phyloP scores from a whole-genome alignment of 306 rosid species.

The Corylus americana region DNA sequence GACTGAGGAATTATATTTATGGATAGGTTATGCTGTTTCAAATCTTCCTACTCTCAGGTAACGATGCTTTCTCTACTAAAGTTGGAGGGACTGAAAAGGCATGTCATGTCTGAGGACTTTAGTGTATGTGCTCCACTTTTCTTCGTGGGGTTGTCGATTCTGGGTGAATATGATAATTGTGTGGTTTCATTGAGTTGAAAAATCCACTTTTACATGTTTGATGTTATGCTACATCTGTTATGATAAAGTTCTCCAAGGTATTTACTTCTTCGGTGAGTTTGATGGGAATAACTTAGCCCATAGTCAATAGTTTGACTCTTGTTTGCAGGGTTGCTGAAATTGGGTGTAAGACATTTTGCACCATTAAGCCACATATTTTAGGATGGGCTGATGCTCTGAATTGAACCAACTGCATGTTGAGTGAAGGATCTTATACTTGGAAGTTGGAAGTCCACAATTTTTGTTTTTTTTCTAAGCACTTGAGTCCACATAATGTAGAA shows the following conservation, averaged over 20 bases:
- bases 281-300: constrained; percentile 13
- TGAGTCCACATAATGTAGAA: background rate
- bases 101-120: constrained; percentile 15
- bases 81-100: constrained; percentile 16
- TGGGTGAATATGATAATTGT: background rate
- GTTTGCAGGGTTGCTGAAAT: constrained; percentile 19
- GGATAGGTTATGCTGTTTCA: constrained; percentile 77
- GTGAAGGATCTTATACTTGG: constrained; percentile 13
- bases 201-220: constrained; percentile 1
- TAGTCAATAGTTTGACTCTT: constrained; percentile 17
- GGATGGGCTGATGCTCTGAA: background rate
- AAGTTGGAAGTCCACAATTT: constrained; percentile 14
- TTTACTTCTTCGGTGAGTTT: constrained; percentile 18
- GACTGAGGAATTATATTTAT: constrained; percentile 40
- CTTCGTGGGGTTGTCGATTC: background rate
- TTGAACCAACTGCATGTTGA: constrained; percentile 9
- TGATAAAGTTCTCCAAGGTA: constrained; percentile 14
- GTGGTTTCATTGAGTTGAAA: constrained; percentile 2
- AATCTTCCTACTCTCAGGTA: constrained; percentile 73
- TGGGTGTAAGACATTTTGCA: constrained; percentile 4
- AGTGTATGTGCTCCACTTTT: background rate
- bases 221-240: background rate
- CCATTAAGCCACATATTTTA: background rate
- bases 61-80: constrained; percentile 14
- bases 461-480: background rate